These are phyloP conservation scores for Geranium rotundifolium DNA, from an alignment of 345 rosid species.

Conservation along the genomic window DNA sequence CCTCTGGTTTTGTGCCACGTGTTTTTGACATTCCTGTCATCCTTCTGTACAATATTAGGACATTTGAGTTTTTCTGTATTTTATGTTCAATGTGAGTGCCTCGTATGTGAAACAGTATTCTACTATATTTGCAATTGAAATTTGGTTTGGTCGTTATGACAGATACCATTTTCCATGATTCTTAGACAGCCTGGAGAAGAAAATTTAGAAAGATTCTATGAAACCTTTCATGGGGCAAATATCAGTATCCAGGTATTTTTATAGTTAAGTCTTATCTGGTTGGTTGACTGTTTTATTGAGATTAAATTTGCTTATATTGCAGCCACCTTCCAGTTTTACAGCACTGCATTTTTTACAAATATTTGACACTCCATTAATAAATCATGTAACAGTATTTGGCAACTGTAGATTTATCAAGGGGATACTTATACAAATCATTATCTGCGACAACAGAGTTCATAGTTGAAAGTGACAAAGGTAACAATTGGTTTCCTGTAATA, in stretches of 20 bases:
- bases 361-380: constrained; percentile 15
- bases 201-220: constrained; percentile 49
- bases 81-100: neutral
- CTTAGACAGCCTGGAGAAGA: constrained; percentile 44
- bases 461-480: constrained; percentile 65
- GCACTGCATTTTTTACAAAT: neutral
- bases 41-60: neutral
- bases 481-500: neutral
- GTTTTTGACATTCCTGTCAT: neutral
- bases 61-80: neutral
- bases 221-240: constrained; percentile 83
- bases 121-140: neutral
- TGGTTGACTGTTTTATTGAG: constrained; percentile 3
- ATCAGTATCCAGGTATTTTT: constrained; percentile 62
- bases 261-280: neutral
- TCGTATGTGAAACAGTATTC: neutral
- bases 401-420: constrained; percentile 65
- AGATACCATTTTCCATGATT: constrained; percentile 66
- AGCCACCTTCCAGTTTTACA: neutral
- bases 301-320: neutral
- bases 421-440: constrained; percentile 67
- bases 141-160: neutral
- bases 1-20: neutral
- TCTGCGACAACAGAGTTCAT: constrained; percentile 65
- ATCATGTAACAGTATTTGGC: constrained; percentile 59